Percentiles rank a stretch among this genome's conserved stretches.
Evolutionary conservation across 2,329 filamentous ascomycete species (phyloP).

Genomic region (Colletotrichum cereale): DNA sequence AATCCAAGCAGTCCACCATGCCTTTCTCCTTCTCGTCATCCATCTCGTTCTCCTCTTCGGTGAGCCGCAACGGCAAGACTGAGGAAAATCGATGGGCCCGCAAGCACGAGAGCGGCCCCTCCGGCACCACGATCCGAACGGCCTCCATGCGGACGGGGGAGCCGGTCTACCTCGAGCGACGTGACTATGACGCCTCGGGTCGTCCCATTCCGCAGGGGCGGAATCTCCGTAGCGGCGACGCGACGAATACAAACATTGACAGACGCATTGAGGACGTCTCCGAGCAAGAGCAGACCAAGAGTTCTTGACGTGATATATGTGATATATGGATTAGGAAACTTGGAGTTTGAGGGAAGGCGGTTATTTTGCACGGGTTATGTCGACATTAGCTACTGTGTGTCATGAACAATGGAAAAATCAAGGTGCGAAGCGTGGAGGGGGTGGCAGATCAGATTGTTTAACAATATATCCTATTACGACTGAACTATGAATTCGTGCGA

Average conservation of each 20-base stretch:
- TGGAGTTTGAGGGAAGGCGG: neutral
- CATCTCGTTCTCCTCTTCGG: conserved; percentile 31
- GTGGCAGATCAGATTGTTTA: neutral
- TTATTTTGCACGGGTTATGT: neutral
- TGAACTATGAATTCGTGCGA: too few species aligned
- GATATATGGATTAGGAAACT: neutral
- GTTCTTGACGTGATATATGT: neutral
- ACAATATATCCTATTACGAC: neutral
- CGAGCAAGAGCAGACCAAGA: conserved; percentile 6
- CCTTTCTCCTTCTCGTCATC: conserved; percentile 24
- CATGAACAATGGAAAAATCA: neutral
- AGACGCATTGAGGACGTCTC: conserved; percentile 31
- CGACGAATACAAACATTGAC: neutral
- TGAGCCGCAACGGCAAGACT: conserved; percentile 29
- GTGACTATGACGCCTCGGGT: conserved; percentile 22
- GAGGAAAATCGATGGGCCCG: conserved; percentile 25
- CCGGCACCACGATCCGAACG: conserved; percentile 19
- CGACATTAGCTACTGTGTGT: neutral
- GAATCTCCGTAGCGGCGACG: neutral
- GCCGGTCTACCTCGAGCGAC: conserved; percentile 21
- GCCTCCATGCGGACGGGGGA: conserved; percentile 20
- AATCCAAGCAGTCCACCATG: neutral
- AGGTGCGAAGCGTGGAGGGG: neutral
- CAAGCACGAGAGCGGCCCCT: conserved; percentile 10
- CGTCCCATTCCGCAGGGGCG: conserved; percentile 26